Percentiles rank a stretch among this genome's conserved stretches.
Conservation (phyloP, 208 protist species). For the Trypanosoma melophagium region DNA sequence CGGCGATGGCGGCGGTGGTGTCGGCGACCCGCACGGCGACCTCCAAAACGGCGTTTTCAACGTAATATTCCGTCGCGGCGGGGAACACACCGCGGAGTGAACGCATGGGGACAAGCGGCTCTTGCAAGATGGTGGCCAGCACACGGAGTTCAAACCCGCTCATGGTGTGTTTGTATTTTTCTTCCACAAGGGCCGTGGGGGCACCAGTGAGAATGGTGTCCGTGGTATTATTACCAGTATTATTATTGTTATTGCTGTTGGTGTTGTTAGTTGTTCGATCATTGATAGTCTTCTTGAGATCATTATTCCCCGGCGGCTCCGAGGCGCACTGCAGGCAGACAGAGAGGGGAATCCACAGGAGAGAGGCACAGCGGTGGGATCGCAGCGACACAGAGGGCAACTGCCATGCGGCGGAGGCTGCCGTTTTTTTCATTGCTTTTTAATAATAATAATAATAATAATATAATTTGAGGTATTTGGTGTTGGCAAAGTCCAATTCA, state of each 20-base stretch:
- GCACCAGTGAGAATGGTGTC: too few relatives aligned
- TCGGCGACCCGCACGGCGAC: constrained; percentile 32
- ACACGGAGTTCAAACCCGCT: constrained; percentile 43
- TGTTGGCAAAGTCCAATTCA: too few relatives aligned
- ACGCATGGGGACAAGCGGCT: constrained; percentile 28
- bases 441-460: background rate
- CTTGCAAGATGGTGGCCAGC: constrained; percentile 16
- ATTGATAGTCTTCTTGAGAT: background rate
- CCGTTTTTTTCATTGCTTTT: background rate
- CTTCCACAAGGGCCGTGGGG: background rate
- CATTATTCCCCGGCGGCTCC: constrained; percentile 2
- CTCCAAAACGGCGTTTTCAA: constrained; percentile 31
- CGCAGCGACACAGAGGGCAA: constrained; percentile 44
- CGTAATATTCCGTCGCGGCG: constrained; percentile 37
- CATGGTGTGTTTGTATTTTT: background rate
- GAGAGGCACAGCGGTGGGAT: constrained; percentile 53
- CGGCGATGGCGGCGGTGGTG: constrained; percentile 43
- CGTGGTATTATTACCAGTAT: background rate
- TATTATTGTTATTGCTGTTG: background rate
- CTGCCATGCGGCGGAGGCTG: constrained; percentile 34
- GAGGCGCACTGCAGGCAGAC: constrained; percentile 41
- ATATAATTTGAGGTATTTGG: too few relatives aligned
- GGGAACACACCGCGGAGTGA: constrained; percentile 41
- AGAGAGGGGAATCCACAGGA: constrained; percentile 78
- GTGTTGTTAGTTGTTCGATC: background rate